Evolutionary conservation across 129 eudicot species (phyloP).

Genomic region (Flaveria robusta): DNA sequence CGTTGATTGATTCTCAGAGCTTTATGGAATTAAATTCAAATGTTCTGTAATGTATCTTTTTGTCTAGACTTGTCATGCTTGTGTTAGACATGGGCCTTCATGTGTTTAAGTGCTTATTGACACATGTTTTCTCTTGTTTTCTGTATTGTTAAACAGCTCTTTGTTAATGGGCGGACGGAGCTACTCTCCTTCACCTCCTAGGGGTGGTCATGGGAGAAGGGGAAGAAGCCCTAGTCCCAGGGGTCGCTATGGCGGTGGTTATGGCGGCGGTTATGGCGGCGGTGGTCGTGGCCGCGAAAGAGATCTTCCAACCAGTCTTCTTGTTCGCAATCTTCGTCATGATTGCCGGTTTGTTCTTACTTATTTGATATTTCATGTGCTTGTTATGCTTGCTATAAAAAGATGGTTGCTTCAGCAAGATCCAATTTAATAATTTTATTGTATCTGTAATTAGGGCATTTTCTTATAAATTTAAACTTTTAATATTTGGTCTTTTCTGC

Average conservation of each 20-base stretch:
- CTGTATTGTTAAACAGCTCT: neutral
- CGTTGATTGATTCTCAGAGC: neutral
- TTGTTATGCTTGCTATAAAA: neutral
- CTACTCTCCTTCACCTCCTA: slow-evolving; percentile 88
- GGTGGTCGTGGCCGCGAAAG: slow-evolving; percentile 57
- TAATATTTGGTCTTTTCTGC: neutral
- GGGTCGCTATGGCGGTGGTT: slow-evolving; percentile 52
- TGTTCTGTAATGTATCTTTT: neutral
- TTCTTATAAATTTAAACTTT: neutral
- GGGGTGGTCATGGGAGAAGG: slow-evolving; percentile 89
- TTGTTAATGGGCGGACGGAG: slow-evolving; percentile 81
- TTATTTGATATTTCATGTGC: neutral
- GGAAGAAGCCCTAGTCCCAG: slow-evolving; percentile 96
- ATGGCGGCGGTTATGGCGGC: slow-evolving; percentile 33
- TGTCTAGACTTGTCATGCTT: neutral
- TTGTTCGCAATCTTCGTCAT: slow-evolving; percentile 97
- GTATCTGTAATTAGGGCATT: neutral
- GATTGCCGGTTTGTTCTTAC: slow-evolving; percentile 73
- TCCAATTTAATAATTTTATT: neutral
- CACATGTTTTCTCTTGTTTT: slow-evolving; percentile 5
- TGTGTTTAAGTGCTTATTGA: neutral
- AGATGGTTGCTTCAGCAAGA: neutral
- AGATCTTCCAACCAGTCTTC: slow-evolving; percentile 86
- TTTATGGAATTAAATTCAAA: neutral
- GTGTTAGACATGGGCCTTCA: neutral